Evolutionary conservation across 139 green algal species (phyloP), one percentile per base, ranked within the genome.

Genomic region (Tetradesmus lagerheimii): DNA sequence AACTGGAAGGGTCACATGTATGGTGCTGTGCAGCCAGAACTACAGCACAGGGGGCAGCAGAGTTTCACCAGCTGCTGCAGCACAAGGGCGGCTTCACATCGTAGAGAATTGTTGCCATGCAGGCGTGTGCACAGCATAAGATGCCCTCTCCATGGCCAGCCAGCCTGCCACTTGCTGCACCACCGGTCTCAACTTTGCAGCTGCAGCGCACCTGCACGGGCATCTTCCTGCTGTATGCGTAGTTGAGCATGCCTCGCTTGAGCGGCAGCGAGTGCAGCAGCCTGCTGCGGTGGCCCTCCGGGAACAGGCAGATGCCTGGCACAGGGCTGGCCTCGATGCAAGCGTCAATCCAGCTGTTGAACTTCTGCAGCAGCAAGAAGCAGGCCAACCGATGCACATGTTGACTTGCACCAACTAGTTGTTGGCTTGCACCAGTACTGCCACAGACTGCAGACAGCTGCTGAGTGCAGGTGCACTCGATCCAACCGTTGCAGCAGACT

Each of bases 191-290:
- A 11, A 62, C 20, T 1, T 14, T 29, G 15, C 74, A 35, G 29
- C 53, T 62, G 4, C n/a, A 53, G 34, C 85, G 15, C n/a, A 97
- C 92, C 93, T 99, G 97, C 62, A 98, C 93, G 1, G 95, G 94
- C 76, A 97, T 83, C 81, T 95, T 95, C n/a, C 96, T 87, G 79
- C 92, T 93, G 93, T 95, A 96, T 0, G 94, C 95, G 91, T 97
- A 99, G 71, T 96, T 91, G 74, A 99, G 93, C 96, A 99, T 99
- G 74, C 97, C 97, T 25, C 96, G 93, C 92, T 98, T 98, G 47
- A 99, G 91, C 0, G 97, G 96, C 86, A 98, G 89, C 8, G 94
- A 96, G 12, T 93, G 80, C 4, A 89, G 41, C 77, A 93, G 92
- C 5, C 91, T 92, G 91, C 94, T 97, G 41, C 97, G 93, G 75